Percentiles rank a stretch among this genome's conserved stretches.
These are phyloP conservation scores for Lippia alba DNA, from an alignment of 305 asterid genomes.

Conservation along the genomic window DNA sequence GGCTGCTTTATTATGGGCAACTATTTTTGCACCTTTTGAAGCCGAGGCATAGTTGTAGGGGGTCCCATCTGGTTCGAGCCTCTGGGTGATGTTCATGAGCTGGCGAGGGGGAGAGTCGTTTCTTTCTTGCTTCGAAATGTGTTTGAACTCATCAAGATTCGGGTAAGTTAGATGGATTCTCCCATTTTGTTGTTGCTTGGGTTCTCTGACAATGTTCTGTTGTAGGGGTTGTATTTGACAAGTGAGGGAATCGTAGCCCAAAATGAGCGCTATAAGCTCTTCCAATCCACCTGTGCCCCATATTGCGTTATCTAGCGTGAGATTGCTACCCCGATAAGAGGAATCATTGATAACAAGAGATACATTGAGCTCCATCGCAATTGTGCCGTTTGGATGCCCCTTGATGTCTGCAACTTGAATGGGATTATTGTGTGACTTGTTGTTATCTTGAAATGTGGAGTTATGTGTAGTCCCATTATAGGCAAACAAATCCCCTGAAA, in stretches of 20 bases:
- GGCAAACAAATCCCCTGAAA: slow-evolving; percentile 63
- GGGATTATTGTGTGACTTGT: slow-evolving; percentile 38
- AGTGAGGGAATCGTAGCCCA: slow-evolving; percentile 51
- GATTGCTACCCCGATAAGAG: slow-evolving; percentile 29
- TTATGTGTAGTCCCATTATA: slow-evolving; percentile 46
- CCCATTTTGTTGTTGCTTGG: slow-evolving; percentile 46
- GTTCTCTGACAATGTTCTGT: slow-evolving; percentile 32
- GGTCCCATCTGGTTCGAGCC: slow-evolving; percentile 92
- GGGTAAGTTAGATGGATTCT: slow-evolving; percentile 62
- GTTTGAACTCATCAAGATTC: slow-evolving; percentile 80
- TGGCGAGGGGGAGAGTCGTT: slow-evolving; percentile 53
- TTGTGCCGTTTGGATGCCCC: slow-evolving; percentile 35
- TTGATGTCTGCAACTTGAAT: slow-evolving; percentile 42
- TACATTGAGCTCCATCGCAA: slow-evolving; percentile 44
- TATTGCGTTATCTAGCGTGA: slow-evolving; percentile 39
- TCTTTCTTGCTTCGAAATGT: slow-evolving; percentile 60
- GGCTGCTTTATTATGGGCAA: slow-evolving; percentile 86
- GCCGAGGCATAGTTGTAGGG: slow-evolving; percentile 91
- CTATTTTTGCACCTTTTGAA: slow-evolving; percentile 95
- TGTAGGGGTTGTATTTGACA: slow-evolving; percentile 54
- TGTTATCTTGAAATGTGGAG: slow-evolving; percentile 41
- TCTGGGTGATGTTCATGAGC: slow-evolving; percentile 69
- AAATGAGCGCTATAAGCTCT: slow-evolving; percentile 53
- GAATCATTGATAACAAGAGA: slow-evolving; percentile 44
- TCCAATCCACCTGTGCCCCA: slow-evolving; percentile 54